Conservation (phyloP, 352 stramenopile species). For the Globisporangium splendens region DNA sequence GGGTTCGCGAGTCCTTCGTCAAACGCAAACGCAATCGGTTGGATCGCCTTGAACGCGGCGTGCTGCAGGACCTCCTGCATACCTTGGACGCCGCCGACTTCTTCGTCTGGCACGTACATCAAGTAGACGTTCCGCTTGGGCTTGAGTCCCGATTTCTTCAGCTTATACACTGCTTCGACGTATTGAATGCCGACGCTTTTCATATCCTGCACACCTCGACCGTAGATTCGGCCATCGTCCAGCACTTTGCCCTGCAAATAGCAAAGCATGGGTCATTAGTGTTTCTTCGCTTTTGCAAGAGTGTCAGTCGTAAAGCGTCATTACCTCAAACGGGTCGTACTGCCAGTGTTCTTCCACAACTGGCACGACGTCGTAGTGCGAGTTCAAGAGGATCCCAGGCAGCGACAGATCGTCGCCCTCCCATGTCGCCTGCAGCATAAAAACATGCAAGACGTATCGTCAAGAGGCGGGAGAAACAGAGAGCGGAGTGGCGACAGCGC, state of each 20-base stretch:
- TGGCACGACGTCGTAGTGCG: constrained; percentile 95
- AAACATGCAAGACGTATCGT: no score
- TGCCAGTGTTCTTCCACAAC: constrained; percentile 83
- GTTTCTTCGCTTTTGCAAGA: not conserved
- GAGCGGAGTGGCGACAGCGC: no score
- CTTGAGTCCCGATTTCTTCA: constrained; percentile 70
- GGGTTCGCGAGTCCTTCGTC: constrained; percentile 94
- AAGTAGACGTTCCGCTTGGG: constrained; percentile 90
- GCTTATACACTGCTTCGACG: constrained; percentile 80
- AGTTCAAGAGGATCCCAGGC: constrained; percentile 89
- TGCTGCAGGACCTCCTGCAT: constrained; percentile 91
- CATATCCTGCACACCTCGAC: constrained; percentile 92
- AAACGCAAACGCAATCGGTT: constrained; percentile 89
- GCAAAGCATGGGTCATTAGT: not conserved
- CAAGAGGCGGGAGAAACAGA: no score
- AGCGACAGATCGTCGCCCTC: constrained; percentile 73
- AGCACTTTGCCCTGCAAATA: constrained; percentile 45
- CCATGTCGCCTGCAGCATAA: constrained; percentile 46
- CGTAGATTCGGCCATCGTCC: constrained; percentile 88
- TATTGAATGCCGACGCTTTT: constrained; percentile 97
- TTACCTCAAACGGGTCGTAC: constrained; percentile 81
- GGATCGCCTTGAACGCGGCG: constrained; percentile 75
- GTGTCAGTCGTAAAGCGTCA: not conserved
- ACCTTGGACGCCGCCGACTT: constrained; percentile 90
- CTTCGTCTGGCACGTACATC: constrained; percentile 93